Base-by-base conservation (phyloP, 345 rosid genomes). In the Conringia planisiliqua region DNA sequence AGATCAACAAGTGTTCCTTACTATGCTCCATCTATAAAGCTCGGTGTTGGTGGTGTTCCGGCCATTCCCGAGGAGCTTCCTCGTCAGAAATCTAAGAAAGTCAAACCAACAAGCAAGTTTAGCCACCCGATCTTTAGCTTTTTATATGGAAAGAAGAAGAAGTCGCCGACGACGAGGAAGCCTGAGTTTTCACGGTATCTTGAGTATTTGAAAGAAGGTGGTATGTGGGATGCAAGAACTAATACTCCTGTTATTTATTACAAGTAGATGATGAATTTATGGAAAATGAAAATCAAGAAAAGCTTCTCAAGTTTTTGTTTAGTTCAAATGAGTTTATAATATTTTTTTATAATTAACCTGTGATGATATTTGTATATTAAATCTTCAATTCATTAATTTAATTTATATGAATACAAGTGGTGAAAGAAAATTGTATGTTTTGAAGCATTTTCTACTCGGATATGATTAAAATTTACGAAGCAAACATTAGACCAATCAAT, bases 151-250 rank as follows among this genome's bases (percentile, higher is more conserved):
- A 60, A 66, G 63, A 71, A 72, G 62, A 79, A 79, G 59, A 79
- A 79, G 65, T 22, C 54, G 8, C 2, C 76, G n/a, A 65, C 76
- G 1, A 76, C 82, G 0, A 26, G 58, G 5, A 79, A 74, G 18
- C 80, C 82, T 4, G 82, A 79, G 73, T 79, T 79, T 24, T 68
- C 79, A 9, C 71, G 82, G 51, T 79, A 79, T 70, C 36, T 79
- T 13, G 79, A 79, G 80, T 79, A 79, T 50, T 44, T 79, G 64
- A 79, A 79, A 54, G 82, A 79, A 64, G 80, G 82, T 75, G 82
- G 82, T 18, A 70, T 74, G 62, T 92, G 97, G 96, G 92, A 88
- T 77, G 30, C 27, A 0, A 79, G 72, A 38, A 73, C 87, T 18
- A 85, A 83, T 70, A 46, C 63, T 36, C 90, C 96, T 29, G 85